These are phyloP conservation scores for Achaetomium macrosporum DNA, from an alignment of 2,329 filamentous ascomycete genomes.

Conservation along the genomic window DNA sequence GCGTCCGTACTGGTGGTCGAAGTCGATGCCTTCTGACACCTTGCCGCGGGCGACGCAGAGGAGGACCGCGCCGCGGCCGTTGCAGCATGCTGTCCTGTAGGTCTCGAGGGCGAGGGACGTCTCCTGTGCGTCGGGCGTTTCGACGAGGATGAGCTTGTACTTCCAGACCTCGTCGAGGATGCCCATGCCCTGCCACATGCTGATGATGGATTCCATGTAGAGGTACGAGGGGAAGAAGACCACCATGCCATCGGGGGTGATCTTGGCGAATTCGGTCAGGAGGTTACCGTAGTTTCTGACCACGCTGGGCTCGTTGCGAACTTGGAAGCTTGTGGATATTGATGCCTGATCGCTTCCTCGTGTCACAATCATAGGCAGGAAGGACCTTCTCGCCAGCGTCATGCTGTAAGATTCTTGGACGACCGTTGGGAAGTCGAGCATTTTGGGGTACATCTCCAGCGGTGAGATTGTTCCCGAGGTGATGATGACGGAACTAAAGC, in stretches of 20 bases:
- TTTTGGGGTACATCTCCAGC: constrained; percentile 97
- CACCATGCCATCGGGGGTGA: constrained; percentile 96
- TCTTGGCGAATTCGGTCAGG: constrained; percentile 88
- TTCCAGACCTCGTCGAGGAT: constrained; percentile 98
- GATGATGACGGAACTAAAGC: constrained; percentile 97
- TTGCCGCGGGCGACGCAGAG: constrained; percentile 96
- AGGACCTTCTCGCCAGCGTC: constrained; percentile 91
- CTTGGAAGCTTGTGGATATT: constrained; percentile 89
- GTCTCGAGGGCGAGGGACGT: constrained; percentile 93
- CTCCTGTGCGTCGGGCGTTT: constrained; percentile 95
- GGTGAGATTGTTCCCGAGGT: constrained; percentile 96
- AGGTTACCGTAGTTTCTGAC: constrained; percentile 94
- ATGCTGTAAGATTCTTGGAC: constrained; percentile 97
- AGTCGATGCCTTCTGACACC: constrained; percentile 97
- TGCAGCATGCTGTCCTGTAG: constrained; percentile 95
- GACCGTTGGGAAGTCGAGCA: constrained; percentile 88
- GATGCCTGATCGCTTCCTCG: constrained; percentile 89
- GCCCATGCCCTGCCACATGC: constrained; percentile 98
- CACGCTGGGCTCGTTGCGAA: constrained; percentile 92
- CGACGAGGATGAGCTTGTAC: constrained; percentile 95
- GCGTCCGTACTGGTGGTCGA: constrained; percentile 95
- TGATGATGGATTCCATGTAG: constrained; percentile 99
- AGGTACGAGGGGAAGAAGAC: constrained; percentile 98
- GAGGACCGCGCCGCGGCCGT: constrained; percentile 86
- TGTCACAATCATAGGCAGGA: constrained; percentile 96